Evolutionary conservation across 192 early-diverging fungal genomes (phyloP).

Genomic region (Mortierella hygrophila): DNA sequence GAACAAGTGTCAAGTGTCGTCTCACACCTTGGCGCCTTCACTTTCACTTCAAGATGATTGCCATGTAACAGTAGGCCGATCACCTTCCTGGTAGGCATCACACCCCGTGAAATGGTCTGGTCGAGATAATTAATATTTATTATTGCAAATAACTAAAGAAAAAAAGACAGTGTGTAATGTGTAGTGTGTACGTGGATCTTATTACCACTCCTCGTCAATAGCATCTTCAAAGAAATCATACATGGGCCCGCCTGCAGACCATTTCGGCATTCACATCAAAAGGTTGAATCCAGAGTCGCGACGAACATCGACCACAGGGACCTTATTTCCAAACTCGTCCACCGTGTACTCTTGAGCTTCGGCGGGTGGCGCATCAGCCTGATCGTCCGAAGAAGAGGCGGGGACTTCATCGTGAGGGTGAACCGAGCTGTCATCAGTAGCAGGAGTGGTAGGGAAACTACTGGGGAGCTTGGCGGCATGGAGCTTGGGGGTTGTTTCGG

Average conservation of each 20-base stretch:
- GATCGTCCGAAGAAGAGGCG: neutral
- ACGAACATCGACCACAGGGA: conserved; percentile 4
- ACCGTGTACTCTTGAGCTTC: conserved; percentile 17
- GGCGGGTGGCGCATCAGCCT: neutral
- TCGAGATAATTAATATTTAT: too few species aligned
- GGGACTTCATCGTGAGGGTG: neutral
- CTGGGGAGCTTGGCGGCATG: neutral
- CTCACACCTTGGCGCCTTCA: too few species aligned
- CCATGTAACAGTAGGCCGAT: too few species aligned
- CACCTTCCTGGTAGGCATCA: too few species aligned
- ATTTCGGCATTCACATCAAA: conserved; percentile 4
- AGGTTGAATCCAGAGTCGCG: conserved; percentile 35
- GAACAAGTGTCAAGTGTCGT: too few species aligned
- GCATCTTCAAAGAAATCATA: neutral
- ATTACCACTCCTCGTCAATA: neutral
- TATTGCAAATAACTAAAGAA: too few species aligned
- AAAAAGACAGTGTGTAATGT: too few species aligned
- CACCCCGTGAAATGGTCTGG: too few species aligned
- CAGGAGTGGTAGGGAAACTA: neutral
- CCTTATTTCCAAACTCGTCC: conserved; percentile 27
- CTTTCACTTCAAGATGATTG: too few species aligned
- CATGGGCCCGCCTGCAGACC: neutral
- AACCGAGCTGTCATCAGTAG: neutral
- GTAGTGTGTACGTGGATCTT: neutral
- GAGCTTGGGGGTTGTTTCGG: neutral